Conservation (phyloP, 495 filamentous ascomycete species). For the Penicillium soppii region DNA sequence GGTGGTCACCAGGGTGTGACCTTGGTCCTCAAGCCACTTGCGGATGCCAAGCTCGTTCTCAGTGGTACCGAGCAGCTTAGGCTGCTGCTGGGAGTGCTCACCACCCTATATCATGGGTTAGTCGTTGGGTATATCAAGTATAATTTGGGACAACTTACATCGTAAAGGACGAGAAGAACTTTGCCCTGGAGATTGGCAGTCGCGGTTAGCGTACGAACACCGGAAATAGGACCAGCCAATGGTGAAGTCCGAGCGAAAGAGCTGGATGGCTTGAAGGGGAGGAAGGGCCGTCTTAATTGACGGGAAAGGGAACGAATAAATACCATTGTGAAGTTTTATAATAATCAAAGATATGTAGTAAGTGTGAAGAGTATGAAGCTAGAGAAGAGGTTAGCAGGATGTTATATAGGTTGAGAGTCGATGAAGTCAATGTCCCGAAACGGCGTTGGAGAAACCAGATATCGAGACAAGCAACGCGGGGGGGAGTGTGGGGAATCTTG, state of each 20-base stretch:
- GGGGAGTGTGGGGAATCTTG: slow-evolving; percentile 19
- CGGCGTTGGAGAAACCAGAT: slow-evolving; percentile 20
- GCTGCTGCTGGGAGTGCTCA: slow-evolving; percentile 72
- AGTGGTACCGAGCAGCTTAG: slow-evolving; percentile 85
- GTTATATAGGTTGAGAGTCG: not conserved
- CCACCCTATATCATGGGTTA: slow-evolving; percentile 50
- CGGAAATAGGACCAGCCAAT: slow-evolving; percentile 35
- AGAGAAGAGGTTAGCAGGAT: slow-evolving; percentile 13
- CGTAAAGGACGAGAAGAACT: slow-evolving; percentile 73
- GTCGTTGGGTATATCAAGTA: slow-evolving; percentile 1
- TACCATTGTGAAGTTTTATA: slow-evolving; percentile 61
- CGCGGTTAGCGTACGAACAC: slow-evolving; percentile 55
- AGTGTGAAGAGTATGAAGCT: not conserved
- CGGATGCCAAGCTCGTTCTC: slow-evolving; percentile 97
- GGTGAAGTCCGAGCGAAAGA: slow-evolving; percentile 30
- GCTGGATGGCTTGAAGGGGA: slow-evolving; percentile 36
- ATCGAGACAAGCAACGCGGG: slow-evolving; percentile 1
- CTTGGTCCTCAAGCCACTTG: slow-evolving; percentile 94
- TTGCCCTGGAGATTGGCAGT: slow-evolving; percentile 63
- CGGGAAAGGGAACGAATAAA: slow-evolving; percentile 61
- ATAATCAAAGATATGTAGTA: slow-evolving; percentile 8
- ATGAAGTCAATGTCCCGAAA: slow-evolving; percentile 19
- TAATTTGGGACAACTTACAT: slow-evolving; percentile 52
- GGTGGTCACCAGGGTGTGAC: slow-evolving; percentile 94
- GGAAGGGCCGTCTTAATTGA: slow-evolving; percentile 55